Conservation (phyloP, 2,329 filamentous ascomycete genomes). For the Alternaria incomplexa region DNA sequence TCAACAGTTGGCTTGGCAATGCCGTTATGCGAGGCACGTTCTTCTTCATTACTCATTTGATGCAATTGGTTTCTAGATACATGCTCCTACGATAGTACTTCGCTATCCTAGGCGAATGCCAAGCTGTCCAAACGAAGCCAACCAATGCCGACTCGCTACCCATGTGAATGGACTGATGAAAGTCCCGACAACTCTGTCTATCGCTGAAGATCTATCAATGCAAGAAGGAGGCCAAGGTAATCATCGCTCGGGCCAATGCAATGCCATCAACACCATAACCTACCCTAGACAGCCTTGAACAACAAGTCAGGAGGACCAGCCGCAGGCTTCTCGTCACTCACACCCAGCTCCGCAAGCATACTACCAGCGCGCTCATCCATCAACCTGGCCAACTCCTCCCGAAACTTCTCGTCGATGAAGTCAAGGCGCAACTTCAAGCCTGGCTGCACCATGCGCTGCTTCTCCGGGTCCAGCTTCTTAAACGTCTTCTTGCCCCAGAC, state of each 20-base stretch:
- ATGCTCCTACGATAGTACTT: neutral
- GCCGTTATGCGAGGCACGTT: neutral
- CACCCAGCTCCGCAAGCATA: neutral
- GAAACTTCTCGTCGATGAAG: slow-evolving; percentile 9
- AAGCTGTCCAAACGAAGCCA: neutral
- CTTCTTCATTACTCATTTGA: neutral
- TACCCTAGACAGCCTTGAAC: neutral
- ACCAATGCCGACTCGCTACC: neutral
- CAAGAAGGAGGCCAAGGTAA: neutral
- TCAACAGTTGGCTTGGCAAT: neutral
- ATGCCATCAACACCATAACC: neutral
- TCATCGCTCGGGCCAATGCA: neutral
- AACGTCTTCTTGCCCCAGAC: slow-evolving; percentile 15
- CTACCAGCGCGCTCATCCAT: slow-evolving; percentile 3
- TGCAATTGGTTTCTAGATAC: neutral
- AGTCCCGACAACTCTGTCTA: neutral
- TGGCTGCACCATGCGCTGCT: neutral
- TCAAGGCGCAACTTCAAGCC: slow-evolving; percentile 25
- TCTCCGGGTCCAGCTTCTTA: neutral
- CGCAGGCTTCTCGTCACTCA: neutral
- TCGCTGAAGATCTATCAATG: neutral
- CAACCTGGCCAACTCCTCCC: slow-evolving; percentile 7
- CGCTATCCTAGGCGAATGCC: neutral
- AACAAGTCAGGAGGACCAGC: neutral
- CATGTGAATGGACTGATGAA: neutral